phyloP scores from a whole-genome alignment of 2,329 filamentous ascomycete genomes.

The Teratosphaeria gauchensis region DNA sequence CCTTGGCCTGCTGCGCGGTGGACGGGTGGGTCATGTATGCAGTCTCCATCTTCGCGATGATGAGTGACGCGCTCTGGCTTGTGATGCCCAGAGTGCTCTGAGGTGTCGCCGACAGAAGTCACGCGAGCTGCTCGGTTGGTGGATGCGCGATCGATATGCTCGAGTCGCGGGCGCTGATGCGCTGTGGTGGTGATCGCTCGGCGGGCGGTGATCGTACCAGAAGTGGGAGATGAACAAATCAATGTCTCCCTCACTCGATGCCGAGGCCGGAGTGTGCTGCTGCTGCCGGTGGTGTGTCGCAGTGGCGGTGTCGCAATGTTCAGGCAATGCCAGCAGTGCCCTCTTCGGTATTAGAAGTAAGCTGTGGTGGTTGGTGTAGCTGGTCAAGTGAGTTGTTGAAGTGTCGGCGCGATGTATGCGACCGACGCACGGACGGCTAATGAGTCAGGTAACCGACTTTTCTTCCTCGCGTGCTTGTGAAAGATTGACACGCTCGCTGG shows the following conservation, averaged over 20 bases:
- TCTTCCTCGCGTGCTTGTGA: neutral
- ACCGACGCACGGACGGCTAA: neutral
- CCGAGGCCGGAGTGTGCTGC: neutral
- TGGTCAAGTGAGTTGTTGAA: neutral
- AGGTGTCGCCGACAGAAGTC: neutral
- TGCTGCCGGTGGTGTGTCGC: neutral
- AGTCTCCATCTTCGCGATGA: constrained; percentile 60
- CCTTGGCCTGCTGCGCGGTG: constrained; percentile 82
- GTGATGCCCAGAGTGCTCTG: neutral
- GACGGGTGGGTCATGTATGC: constrained; percentile 75
- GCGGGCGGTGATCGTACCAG: constrained; percentile 5
- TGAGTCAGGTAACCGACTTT: neutral
- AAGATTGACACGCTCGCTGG: neutral
- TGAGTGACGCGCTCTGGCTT: neutral
- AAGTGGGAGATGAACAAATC: constrained; percentile 16
- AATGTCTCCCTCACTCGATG: constrained; percentile 15
- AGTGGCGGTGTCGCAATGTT: neutral
- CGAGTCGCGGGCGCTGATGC: neutral
- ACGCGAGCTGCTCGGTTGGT: neutral
- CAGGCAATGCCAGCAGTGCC: neutral
- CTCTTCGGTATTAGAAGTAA: neutral
- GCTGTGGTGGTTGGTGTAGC: neutral
- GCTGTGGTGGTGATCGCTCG: neutral
- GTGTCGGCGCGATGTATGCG: neutral
- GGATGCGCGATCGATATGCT: neutral